These are phyloP conservation scores for Aureobasidium sp. DNA, from an alignment of 2,329 filamentous ascomycete genomes.

Conservation along the genomic window DNA sequence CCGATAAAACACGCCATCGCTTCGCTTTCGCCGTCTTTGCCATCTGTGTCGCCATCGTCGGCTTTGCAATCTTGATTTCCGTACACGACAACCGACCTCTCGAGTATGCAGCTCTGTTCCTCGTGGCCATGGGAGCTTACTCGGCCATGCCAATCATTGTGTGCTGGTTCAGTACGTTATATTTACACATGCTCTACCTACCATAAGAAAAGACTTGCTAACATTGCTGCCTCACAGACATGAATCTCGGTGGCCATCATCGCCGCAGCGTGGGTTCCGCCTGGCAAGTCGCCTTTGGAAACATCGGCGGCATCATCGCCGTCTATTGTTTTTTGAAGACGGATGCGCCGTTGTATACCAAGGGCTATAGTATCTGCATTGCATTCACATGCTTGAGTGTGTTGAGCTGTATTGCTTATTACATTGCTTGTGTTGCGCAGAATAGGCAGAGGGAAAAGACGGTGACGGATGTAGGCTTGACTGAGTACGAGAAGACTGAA, in stretches of 20 bases:
- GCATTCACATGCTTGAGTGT: slow-evolving; percentile 63
- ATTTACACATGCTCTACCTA: too few species aligned
- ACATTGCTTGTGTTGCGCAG: slow-evolving; percentile 47
- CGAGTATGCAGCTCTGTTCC: slow-evolving; percentile 73
- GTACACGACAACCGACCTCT: slow-evolving; percentile 59
- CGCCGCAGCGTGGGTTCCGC: slow-evolving; percentile 40
- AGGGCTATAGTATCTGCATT: slow-evolving; percentile 70
- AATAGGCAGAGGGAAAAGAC: slow-evolving; percentile 52
- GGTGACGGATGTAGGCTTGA: slow-evolving; percentile 41
- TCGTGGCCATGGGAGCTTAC: slow-evolving; percentile 73
- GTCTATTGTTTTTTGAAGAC: slow-evolving; percentile 41
- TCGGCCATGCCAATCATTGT: slow-evolving; percentile 72
- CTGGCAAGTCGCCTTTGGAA: slow-evolving; percentile 43
- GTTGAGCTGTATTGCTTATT: slow-evolving; percentile 53
- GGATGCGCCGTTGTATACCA: slow-evolving; percentile 61
- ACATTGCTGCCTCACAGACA: slow-evolving; percentile 22
- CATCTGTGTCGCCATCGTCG: slow-evolving; percentile 60
- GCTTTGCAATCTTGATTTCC: slow-evolving; percentile 65
- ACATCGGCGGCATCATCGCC: slow-evolving; percentile 44
- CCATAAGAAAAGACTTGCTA: not conserved
- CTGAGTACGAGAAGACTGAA: slow-evolving; percentile 54
- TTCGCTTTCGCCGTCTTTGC: slow-evolving; percentile 64
- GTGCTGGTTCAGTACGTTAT: slow-evolving; percentile 40
- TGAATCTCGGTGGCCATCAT: slow-evolving; percentile 46
- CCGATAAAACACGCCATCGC: slow-evolving; percentile 65